Percentiles rank a stretch among this genome's conserved stretches.
phyloP scores from a whole-genome alignment of 2,329 filamentous ascomycete genomes.

The Aspergillus hortae region DNA sequence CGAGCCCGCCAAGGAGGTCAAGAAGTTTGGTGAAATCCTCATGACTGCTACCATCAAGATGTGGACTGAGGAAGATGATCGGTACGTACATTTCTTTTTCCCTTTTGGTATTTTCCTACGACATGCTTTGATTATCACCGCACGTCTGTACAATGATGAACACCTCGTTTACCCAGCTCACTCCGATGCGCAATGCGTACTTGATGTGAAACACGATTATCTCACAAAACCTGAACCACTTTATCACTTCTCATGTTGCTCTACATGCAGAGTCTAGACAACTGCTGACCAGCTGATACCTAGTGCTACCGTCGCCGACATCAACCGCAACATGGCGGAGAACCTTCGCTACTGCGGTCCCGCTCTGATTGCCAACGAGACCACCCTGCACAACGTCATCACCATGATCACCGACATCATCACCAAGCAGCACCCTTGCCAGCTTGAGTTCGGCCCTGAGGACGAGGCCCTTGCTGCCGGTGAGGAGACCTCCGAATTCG shows the following conservation, averaged over 20 bases:
- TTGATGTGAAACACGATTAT: slow-evolving; percentile 78
- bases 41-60: slow-evolving; percentile 78
- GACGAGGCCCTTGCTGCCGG: slow-evolving; percentile 72
- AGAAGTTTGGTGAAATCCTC: slow-evolving; percentile 81
- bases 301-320: slow-evolving; percentile 85
- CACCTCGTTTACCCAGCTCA: slow-evolving; percentile 97
- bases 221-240: slow-evolving; percentile 42
- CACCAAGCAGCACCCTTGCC: slow-evolving; percentile 86
- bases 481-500: slow-evolving; percentile 85
- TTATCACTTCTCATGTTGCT: slow-evolving; percentile 17
- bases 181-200: slow-evolving; percentile 83
- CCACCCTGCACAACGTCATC: slow-evolving; percentile 71
- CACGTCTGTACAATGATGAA: slow-evolving; percentile 65
- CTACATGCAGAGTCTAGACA: slow-evolving; percentile 15
- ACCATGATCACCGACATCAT: slow-evolving; percentile 74
- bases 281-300: slow-evolving; percentile 41
- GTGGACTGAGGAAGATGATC: slow-evolving; percentile 87
- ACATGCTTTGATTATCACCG: slow-evolving; percentile 5
- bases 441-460: slow-evolving; percentile 81
- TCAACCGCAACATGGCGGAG: slow-evolving; percentile 88
- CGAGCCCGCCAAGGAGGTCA: slow-evolving; percentile 72
- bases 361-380: slow-evolving; percentile 70
- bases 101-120: slow-evolving; percentile 11
- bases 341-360: slow-evolving; percentile 90
- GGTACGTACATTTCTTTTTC: slow-evolving; percentile 61